Evolutionary conservation across 257 asterid genomes (phyloP).

Genomic region (Primulina huaijiensis): DNA sequence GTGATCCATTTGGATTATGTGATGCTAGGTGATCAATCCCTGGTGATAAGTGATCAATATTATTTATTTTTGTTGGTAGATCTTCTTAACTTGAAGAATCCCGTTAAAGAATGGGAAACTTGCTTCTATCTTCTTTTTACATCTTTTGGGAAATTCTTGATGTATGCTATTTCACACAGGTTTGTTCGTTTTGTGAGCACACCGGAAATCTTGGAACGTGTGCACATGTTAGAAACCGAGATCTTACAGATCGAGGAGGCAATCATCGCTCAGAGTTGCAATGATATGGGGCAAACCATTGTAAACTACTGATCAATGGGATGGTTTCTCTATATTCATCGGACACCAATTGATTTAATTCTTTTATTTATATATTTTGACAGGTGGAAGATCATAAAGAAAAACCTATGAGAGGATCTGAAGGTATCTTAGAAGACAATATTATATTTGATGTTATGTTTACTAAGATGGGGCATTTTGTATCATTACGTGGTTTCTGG

Average conservation of each 20-base stretch:
- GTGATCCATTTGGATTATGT: conserved; percentile 1
- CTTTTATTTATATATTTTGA: conserved; percentile 17
- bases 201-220: conserved; percentile 96
- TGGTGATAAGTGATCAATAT: background rate
- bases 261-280: conserved; percentile 60
- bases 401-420: conserved; percentile 46
- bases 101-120: conserved; percentile 17
- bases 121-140: background rate
- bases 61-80: conserved; percentile 7
- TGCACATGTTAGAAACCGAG: conserved; percentile 75
- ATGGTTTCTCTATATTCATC: conserved; percentile 19
- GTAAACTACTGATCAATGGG: conserved; percentile 42
- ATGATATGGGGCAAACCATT: conserved; percentile 44
- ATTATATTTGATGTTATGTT: conserved; percentile 1
- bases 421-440: conserved; percentile 47
- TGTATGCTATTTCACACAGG: conserved; percentile 44
- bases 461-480: conserved; percentile 4
- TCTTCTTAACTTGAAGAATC: conserved; percentile 2
- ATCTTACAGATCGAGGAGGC: conserved; percentile 88
- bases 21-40: conserved; percentile 1
- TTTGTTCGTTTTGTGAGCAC: conserved; percentile 99
- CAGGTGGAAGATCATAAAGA: conserved; percentile 59
- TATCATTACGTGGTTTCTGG: conserved; percentile 12
- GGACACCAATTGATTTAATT: background rate
- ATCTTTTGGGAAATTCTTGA: conserved; percentile 9